These are phyloP conservation scores for Phaeophleospora eucalypticola DNA, from an alignment of 2,329 filamentous ascomycete species.

Conservation along the genomic window DNA sequence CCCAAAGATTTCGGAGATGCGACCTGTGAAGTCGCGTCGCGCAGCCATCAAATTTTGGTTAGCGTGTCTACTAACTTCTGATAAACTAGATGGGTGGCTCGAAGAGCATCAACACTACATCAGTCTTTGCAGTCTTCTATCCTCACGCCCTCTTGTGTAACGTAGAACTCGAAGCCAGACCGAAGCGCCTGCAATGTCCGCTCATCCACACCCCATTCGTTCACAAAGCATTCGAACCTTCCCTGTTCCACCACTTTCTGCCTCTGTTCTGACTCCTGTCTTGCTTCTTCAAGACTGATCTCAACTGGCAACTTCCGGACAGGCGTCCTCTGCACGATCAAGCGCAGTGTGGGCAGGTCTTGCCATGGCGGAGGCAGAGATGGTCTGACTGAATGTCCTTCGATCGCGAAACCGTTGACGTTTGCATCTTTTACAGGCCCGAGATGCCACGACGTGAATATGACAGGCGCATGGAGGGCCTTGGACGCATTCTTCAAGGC, in stretches of 20 bases:
- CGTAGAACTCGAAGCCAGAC: constrained; percentile 24
- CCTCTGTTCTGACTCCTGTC: constrained; percentile 32
- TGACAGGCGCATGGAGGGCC: constrained; percentile 23
- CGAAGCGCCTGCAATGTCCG: constrained; percentile 16
- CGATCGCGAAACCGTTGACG: background rate
- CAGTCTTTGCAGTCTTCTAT: constrained; percentile 3
- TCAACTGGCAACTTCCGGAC: constrained; percentile 36
- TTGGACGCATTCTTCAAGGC: constrained; percentile 16
- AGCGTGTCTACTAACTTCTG: too few relatives aligned
- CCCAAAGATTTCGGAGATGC: too few relatives aligned
- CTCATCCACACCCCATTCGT: constrained; percentile 29
- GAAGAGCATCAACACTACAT: too few relatives aligned
- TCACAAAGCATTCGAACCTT: constrained; percentile 33
- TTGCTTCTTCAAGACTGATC: constrained; percentile 37
- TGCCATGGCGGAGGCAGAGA: constrained; percentile 32
- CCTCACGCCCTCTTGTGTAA: constrained; percentile 20
- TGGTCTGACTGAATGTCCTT: constrained; percentile 17
- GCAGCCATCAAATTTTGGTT: too few relatives aligned
- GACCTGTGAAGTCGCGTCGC: too few relatives aligned
- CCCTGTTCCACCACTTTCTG: constrained; percentile 36
- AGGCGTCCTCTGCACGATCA: constrained; percentile 33
- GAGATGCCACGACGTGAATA: constrained; percentile 24
- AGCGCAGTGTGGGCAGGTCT: constrained; percentile 25
- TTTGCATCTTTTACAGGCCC: constrained; percentile 7
- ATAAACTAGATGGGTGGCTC: too few relatives aligned